Base-by-base conservation (phyloP, 345 rosid species). In the Gossypioides kirkii region DNA sequence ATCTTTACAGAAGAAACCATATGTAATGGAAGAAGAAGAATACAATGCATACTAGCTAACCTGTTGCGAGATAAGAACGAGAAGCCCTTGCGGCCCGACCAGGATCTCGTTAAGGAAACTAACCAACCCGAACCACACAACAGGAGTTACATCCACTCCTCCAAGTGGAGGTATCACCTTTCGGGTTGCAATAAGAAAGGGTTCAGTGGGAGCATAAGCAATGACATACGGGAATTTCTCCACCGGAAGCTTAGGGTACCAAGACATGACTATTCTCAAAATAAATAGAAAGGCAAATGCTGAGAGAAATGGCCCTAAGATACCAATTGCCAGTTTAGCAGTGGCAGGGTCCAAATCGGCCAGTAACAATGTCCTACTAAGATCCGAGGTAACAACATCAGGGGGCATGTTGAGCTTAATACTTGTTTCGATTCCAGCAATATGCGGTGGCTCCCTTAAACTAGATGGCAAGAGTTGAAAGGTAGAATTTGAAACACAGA, bases 151-250 rank as follows among this genome's bases (percentile, higher is more conserved):
- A 69, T 94, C 98, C 12, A 91, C 97, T 14, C 98, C 97, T 0
- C 91, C 98, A 13, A 90, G 80, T 10, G 98, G 98, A 20, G 95
- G 95, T 78, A 92, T 92, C 82, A 90, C 56, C 85, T 92, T 94
- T 73, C 96, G 76, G 0, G 97, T 92, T 46, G 75, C 84, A 8
- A 80, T 76, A 42, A 92, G 94, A 52, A 94, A 73, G 10, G 98
- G 97, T 65, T 92, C 97, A 0, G 97, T 94, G 32, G 97, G 97
- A 81, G 97, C 98, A 76, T 89, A 92, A 61, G 90, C 97, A 69
- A 94, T 56, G 4, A 94, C 86, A 69, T 90, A 94, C 6, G 97
- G 98, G 74, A 94, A 92, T 80, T 92, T 86, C 8, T 83, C 90
- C 9, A 88, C 93, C 0, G 97, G 98, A 74, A 94, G 91, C 79